Evolutionary conservation across 352 stramenopile species (phyloP).

Genomic region (Phytopythium litorale): DNA sequence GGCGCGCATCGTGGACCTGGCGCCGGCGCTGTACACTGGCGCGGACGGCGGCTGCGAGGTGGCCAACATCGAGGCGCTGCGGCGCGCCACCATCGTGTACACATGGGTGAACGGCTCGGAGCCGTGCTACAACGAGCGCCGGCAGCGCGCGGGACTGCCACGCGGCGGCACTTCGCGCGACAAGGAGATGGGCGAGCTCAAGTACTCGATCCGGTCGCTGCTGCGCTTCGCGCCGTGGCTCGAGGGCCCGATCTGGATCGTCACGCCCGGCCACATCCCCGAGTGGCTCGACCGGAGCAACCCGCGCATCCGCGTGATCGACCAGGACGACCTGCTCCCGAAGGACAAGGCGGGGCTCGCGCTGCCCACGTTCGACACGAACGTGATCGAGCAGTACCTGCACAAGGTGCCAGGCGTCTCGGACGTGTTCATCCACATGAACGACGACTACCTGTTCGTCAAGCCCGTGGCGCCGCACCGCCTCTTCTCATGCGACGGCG

Average conservation of each 20-base stretch:
- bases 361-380: conserved; percentile 77
- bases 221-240: conserved; percentile 79
- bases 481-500: conserved; percentile 84
- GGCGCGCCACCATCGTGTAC: conserved; percentile 74
- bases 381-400: conserved; percentile 87
- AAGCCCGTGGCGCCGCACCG: conserved; percentile 72
- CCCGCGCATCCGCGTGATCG: conserved; percentile 61
- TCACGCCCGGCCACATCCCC: conserved; percentile 76
- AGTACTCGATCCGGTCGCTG: conserved; percentile 81
- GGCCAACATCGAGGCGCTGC: conserved; percentile 57
- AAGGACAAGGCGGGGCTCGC: conserved; percentile 30
- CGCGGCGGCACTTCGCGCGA: conserved; percentile 65
- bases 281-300: conserved; percentile 74
- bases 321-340: conserved; percentile 76
- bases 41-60: conserved; percentile 75
- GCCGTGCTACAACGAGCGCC: conserved; percentile 67
- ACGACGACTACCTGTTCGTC: conserved; percentile 90
- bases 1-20: conserved; percentile 43
- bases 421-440: conserved; percentile 88
- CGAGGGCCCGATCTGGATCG: conserved; percentile 79
- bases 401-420: conserved; percentile 82
- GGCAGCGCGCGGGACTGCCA: conserved; percentile 42
- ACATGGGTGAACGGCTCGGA: conserved; percentile 86
- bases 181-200: conserved; percentile 85
- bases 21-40: conserved; percentile 43